Conservation (phyloP, 225 moss, liverwort and hornwort species). For the Pleurozium schreberi region DNA sequence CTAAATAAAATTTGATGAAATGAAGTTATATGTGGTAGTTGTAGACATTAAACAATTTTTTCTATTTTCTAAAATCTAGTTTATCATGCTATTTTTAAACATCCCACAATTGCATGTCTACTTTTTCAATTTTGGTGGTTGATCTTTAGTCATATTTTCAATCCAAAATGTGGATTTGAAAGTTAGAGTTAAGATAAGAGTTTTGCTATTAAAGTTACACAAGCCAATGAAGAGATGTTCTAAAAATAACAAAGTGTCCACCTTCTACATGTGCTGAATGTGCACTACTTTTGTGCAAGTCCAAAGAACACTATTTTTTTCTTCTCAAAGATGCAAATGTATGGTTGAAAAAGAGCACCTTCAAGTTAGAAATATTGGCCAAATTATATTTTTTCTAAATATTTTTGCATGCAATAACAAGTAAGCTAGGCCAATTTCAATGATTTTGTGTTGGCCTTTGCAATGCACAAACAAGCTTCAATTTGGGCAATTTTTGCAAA, state of each 20-base stretch:
- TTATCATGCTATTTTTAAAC: neutral
- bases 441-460: too few species aligned
- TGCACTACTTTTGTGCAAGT: neutral
- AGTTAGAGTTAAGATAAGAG: fast-evolving
- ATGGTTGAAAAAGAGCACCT: neutral
- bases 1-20: too few species aligned
- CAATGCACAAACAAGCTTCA: too few species aligned
- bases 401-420: too few species aligned
- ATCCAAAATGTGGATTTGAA: fast-evolving
- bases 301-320: neutral
- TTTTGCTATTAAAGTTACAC: too few species aligned
- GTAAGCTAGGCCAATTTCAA: too few species aligned
- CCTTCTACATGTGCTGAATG: too few species aligned
- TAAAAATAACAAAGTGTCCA: neutral
- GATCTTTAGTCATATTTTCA: neutral
- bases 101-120: neutral
- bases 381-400: too few species aligned
- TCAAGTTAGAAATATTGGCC: neutral
- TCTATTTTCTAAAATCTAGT: too few species aligned
- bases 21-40: neutral
- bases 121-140: neutral
- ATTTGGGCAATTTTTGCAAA: too few species aligned
- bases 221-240: neutral
- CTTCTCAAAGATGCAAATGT: neutral
- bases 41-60: too few species aligned